These are phyloP conservation scores for Mortierella polycephala DNA, from an alignment of 371 early-diverging fungal genomes.

Conservation along the genomic window DNA sequence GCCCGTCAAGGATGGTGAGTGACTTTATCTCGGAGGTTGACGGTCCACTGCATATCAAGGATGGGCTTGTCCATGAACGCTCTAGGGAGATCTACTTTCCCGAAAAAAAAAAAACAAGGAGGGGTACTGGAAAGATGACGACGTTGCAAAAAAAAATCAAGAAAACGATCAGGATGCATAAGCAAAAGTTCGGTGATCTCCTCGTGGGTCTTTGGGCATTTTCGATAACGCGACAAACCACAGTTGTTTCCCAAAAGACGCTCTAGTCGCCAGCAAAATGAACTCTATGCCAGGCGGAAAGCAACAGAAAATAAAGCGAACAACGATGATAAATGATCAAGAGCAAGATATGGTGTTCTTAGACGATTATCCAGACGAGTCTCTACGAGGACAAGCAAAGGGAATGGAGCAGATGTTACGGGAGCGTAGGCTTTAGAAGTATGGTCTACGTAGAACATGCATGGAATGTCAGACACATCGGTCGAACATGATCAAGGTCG, in stretches of 20 bases:
- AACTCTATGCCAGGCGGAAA: constrained; percentile 4
- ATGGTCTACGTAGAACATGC: neutral
- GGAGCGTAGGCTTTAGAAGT: neutral
- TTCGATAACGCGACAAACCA: constrained; percentile 10
- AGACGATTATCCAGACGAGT: constrained; percentile 1
- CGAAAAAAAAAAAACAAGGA: constrained; percentile 4
- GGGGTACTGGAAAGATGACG: constrained; percentile 5
- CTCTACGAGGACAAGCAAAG: neutral
- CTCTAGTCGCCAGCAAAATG: constrained; percentile 1
- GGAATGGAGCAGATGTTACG: constrained; percentile 5
- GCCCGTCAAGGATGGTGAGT: constrained; percentile 19
- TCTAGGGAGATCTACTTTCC: constrained; percentile 5
- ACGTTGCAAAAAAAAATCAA: constrained; percentile 7
- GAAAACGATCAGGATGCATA: constrained; percentile 1
- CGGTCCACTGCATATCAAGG: constrained; percentile 13
- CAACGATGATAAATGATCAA: neutral
- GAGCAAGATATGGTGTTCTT: constrained; percentile 4
- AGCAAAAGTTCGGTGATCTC: neutral
- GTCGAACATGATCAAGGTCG: neutral
- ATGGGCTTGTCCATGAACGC: constrained; percentile 12
- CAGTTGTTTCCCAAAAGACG: constrained; percentile 1
- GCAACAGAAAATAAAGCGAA: constrained; percentile 10
- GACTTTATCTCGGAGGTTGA: constrained; percentile 28
- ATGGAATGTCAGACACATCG: neutral
- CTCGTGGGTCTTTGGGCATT: constrained; percentile 8